Conservation (phyloP, 805 yeast species). For the Pichia membranifaciens region DNA sequence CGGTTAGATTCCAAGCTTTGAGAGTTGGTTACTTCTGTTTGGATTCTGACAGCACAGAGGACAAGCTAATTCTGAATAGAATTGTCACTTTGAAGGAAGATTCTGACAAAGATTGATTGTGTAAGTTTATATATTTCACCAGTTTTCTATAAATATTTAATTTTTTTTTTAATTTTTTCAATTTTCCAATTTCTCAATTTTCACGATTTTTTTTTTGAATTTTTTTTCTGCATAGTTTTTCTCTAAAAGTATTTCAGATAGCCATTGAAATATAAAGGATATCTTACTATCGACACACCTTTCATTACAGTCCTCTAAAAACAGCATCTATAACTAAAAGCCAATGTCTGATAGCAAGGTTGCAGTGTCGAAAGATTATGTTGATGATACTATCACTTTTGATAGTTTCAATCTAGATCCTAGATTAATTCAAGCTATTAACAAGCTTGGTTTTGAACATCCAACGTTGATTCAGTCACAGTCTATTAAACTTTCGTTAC, state of each 20-base stretch:
- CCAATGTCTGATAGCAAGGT: conserved; percentile 21
- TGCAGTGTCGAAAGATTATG: conserved; percentile 62
- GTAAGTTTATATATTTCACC: too few species aligned
- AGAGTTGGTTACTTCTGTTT: conserved; percentile 93
- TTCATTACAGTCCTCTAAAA: too few species aligned
- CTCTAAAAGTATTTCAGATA: too few species aligned
- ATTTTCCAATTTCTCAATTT: too few species aligned
- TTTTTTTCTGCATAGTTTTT: too few species aligned
- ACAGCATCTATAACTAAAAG: too few species aligned
- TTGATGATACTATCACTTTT: conserved; percentile 67
- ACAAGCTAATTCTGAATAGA: conserved; percentile 70
- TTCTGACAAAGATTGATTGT: conserved; percentile 37
- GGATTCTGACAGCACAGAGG: conserved; percentile 68
- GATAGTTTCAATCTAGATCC: conserved; percentile 77
- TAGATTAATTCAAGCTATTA: conserved; percentile 76
- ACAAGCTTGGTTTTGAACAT: conserved; percentile 68
- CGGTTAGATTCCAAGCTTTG: conserved; percentile 96
- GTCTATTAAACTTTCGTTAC: conserved; percentile 87
- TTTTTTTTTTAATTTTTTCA: too few species aligned
- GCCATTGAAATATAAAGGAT: too few species aligned
- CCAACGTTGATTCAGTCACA: conserved; percentile 90
- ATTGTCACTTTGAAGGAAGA: conserved; percentile 92
- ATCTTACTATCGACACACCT: too few species aligned
- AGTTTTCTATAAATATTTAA: too few species aligned
- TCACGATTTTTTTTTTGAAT: too few species aligned